Conservation (phyloP, 495 filamentous ascomycete species). For the Staphylotrichum tortipilum region DNA sequence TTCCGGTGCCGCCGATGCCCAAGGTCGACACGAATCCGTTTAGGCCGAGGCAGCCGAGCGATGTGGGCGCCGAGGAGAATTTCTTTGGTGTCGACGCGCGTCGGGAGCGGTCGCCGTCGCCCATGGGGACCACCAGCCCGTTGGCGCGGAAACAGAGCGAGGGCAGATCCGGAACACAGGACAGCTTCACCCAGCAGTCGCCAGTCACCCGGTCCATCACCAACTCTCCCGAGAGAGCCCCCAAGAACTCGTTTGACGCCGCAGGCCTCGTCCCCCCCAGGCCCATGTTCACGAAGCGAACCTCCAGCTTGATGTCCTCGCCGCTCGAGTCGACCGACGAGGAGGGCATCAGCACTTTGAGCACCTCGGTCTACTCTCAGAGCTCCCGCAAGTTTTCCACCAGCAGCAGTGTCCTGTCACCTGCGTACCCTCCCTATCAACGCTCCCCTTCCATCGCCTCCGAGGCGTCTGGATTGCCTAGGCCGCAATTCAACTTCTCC, state of each 20-base stretch:
- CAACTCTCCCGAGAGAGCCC: constrained; percentile 32
- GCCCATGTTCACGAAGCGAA: constrained; percentile 37
- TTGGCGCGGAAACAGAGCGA: constrained; percentile 9
- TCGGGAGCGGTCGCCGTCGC: constrained; percentile 36
- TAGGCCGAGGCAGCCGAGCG: constrained; percentile 23
- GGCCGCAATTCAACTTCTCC: constrained; percentile 87
- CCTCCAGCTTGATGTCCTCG: constrained; percentile 41
- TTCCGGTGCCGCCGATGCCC: constrained; percentile 32
- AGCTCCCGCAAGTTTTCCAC: constrained; percentile 52
- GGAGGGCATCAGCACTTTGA: constrained; percentile 26
- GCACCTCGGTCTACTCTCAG: constrained; percentile 38
- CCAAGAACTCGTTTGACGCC: constrained; percentile 34
- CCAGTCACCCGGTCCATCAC: constrained; percentile 14
- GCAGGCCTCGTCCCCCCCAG: constrained; percentile 34
- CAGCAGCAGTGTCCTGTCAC: constrained; percentile 55
- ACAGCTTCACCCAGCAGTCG: constrained; percentile 14
- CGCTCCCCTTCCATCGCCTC: constrained; percentile 79
- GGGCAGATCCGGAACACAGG: constrained; percentile 13
- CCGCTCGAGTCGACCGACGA: constrained; percentile 31
- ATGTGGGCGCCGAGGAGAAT: constrained; percentile 22
- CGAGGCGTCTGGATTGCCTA: constrained; percentile 56
- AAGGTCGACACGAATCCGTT: constrained; percentile 19
- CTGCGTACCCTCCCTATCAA: constrained; percentile 42
- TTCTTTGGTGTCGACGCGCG: constrained; percentile 35
- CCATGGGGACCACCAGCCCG: constrained; percentile 19